Base-by-base conservation (phyloP, 345 rosid species). In the Fremontodendron californicum region DNA sequence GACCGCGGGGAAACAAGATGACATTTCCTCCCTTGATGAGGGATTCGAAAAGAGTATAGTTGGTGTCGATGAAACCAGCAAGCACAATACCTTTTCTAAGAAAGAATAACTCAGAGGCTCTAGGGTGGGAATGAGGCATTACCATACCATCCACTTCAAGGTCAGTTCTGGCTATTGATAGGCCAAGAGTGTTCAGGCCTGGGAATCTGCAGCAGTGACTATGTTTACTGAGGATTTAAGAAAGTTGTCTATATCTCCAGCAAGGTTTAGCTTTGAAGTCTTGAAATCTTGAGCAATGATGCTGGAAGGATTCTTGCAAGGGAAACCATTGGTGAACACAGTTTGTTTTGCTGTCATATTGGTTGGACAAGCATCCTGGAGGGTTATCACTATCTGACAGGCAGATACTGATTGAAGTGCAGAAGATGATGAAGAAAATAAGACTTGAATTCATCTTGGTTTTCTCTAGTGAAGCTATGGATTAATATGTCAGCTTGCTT, bases 171-270 rank as follows among this genome's bases (percentile, higher is more conserved):
- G 93, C 92, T 5, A 90, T 71, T 0, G 98, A 87, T 68, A 94
- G 88, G 77, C 98, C 93, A 0, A 90, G 93, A 2, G 98, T 93
- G 81, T 94, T 94, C 64, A 94, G 88, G 16, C 98, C 98, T 31
- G 94, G 90, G 80, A 90, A 51, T 91, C 98, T 5, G 52, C 70
- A 0, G 98, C 98, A 1, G 90, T 88, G 73, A 82, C 80, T 27
- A 90, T 60, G 63, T 74, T 87, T 21, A 84, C 66, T 0, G 88
- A 73, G 4, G 97, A 91, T 31, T 76, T 78, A 16, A 19, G 48
- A 33, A 82, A 87, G 78, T 88, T 88, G 81, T 90, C 88, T 0
- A 92, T 94, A 71, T 91, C 85, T 6, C 98, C 98, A 0, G 87
- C 39, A 4, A 21, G 49, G 10, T 58, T 85, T 54, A 94, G 86